Base-by-base conservation (phyloP, 108 stramenopile species). In the Licmophora abbreviata region DNA sequence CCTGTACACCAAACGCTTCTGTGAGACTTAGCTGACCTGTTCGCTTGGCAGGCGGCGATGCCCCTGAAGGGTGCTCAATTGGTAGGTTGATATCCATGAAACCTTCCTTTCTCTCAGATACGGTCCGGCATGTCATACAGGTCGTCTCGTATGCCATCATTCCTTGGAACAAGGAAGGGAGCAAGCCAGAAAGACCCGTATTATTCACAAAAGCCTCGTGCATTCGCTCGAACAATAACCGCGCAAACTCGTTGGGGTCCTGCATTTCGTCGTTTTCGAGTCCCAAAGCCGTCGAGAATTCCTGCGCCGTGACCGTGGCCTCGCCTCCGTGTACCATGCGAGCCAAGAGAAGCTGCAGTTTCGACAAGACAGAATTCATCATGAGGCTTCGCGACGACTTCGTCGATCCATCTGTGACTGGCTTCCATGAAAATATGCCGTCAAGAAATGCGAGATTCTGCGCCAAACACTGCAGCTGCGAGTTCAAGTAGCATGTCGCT, bases 231-330 rank as follows among this genome's bases (percentile, higher is more conserved):
- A 92, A 79, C 3, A 92, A 63, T 1, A 92, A 51, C 27, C 85
- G 66, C 11, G 85, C 83, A 69, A 92, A 92, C 68, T 92, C 90
- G 61, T 92, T 92, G 15, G 90, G 90, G 64, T 92, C 90, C 61
- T 92, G 90, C 74, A 87, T 86, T 54, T 87, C 90, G 38, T 67
- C 44, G 57, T 87, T 77, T 29, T 92, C 80, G 14, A 92, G 33
- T 11, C 71, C 73, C 36, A 91, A 42, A 0, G 83, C 74, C 29
- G 63, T 54, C 10, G 84, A 77, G 58, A 86, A 91, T 8, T 76
- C 72, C 21, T 80, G 61, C 0, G 89, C 83, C 14, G 72, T 65
- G 18, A 82, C 46, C 10, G 66, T 71, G 35, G 63, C 48, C 11
- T 77, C 51, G 2, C 66, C 72, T 15, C 85, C 89, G 28, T 69